Percentiles rank a stretch among this genome's conserved stretches.
Conservation (phyloP, 306 rosid species). For the Carpinus fangiana region DNA sequence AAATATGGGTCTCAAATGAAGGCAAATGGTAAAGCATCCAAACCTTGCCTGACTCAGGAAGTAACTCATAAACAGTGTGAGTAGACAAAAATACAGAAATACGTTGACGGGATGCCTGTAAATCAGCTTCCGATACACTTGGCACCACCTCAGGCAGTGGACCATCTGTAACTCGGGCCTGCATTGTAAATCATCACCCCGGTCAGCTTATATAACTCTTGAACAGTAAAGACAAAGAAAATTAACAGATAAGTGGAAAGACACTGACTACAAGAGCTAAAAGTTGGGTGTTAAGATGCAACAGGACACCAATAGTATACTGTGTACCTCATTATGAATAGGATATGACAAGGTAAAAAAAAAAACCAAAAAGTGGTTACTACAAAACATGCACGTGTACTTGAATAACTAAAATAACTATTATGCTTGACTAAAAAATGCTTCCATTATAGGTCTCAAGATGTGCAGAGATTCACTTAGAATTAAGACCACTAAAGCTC, state of each 20-base stretch:
- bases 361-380: conserved; percentile 16
- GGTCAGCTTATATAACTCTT: conserved; percentile 6
- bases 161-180: conserved; percentile 76
- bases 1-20: conserved; percentile 19
- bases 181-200: conserved; percentile 32
- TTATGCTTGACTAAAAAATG: conserved; percentile 7
- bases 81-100: conserved; percentile 74
- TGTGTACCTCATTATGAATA: neutral
- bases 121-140: conserved; percentile 73
- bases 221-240: conserved; percentile 28
- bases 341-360: conserved; percentile 20
- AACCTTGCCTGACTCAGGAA: conserved; percentile 99
- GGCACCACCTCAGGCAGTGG: conserved; percentile 57
- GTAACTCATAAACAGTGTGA: conserved; percentile 82
- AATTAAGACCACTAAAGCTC: neutral
- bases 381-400: conserved; percentile 4
- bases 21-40: conserved; percentile 47
- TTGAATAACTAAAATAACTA: conserved; percentile 1
- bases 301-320: conserved; percentile 16
- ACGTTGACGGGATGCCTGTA: conserved; percentile 80
- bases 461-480: neutral
- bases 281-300: conserved; percentile 20
- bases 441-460: conserved; percentile 14
- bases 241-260: conserved; percentile 18
- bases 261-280: neutral